Base-by-base conservation (phyloP, 208 protist genomes). In the Trypanosoma cruzi region DNA sequence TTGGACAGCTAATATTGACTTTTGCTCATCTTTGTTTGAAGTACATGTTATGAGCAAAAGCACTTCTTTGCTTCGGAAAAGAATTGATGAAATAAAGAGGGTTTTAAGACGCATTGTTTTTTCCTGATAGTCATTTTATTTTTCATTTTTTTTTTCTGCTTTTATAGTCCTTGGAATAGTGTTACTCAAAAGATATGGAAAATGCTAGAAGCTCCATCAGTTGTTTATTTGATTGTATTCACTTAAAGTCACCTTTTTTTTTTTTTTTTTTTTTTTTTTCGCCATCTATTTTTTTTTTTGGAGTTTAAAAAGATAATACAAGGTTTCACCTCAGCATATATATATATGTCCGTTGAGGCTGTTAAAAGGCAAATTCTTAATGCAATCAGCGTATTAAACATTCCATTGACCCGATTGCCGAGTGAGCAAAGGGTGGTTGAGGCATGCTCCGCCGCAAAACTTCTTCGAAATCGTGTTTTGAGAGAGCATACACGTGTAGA, bases 281-380 rank as follows among this genome's bases (percentile, higher is more conserved):
- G 59, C 31, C 28, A n/a, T 55, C 34, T 60, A 32, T 60, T 36
- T 50, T 42, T 34, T 60, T 60, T 11, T 60, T 42, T 16, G 3
- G 26, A 18, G 10, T 13, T 6, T 28, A 32, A 31, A 13, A 56
- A 56, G 4, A 56, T 16, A 18, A 31, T n/a, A n/a, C n/a, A n/a
- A n/a, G n/a, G n/a, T n/a, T n/a, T n/a, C n/a, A n/a, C n/a, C n/a
- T n/a, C n/a, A n/a, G n/a, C n/a, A 36, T 57, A 46, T 66, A 22
- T 11, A 31, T 56, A 63, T 24, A 94, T 92, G 86, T 80, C 85
- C 7, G 65, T 64, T 2, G 86, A 89, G 49, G 79, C 76, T 24
- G 89, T 95, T 4, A 90, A 89, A 52, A 79, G 72, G 24, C 85
- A 91, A 63, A 80, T 95, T 55, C 64, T 95, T n/a, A 63, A 86